Conservation (phyloP, 768 basidiomycete species). For the Chiua virens region DNA sequence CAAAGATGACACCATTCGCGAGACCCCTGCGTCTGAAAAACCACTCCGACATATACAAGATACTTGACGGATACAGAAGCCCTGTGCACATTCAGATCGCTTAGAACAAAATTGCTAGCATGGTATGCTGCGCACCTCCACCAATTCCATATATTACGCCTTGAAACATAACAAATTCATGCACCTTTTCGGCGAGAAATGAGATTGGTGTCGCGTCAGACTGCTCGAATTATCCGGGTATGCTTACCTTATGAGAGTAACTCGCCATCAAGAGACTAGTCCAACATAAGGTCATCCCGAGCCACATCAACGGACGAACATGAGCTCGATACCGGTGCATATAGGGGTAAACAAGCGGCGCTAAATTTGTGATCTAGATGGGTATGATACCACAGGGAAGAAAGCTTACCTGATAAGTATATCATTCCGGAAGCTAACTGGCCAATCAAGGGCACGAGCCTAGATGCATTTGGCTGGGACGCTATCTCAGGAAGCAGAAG, state of each 20-base stretch:
- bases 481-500: background rate
- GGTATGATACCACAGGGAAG: background rate
- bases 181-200: background rate
- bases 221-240: background rate
- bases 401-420: background rate
- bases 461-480: background rate
- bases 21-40: background rate
- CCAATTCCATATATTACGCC: slow-evolving; percentile 1
- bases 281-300: background rate
- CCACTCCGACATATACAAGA: background rate
- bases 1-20: background rate
- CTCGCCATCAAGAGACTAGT: slow-evolving; percentile 1
- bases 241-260: slow-evolving; percentile 1
- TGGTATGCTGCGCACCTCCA: background rate
- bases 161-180: background rate
- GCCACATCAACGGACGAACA: slow-evolving; percentile 1
- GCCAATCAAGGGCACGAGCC: background rate
- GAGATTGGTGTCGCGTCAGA: too few relatives aligned
- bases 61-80: background rate
- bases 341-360: background rate
- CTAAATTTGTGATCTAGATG: background rate
- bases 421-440: background rate
- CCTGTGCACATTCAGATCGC: background rate
- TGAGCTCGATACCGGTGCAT: background rate
- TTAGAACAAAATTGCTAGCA: background rate